Evolutionary conservation across 177 flowering plant genomes (phyloP), one percentile per base, ranked within the genome.

Genomic region (Vitis hybrid): DNA sequence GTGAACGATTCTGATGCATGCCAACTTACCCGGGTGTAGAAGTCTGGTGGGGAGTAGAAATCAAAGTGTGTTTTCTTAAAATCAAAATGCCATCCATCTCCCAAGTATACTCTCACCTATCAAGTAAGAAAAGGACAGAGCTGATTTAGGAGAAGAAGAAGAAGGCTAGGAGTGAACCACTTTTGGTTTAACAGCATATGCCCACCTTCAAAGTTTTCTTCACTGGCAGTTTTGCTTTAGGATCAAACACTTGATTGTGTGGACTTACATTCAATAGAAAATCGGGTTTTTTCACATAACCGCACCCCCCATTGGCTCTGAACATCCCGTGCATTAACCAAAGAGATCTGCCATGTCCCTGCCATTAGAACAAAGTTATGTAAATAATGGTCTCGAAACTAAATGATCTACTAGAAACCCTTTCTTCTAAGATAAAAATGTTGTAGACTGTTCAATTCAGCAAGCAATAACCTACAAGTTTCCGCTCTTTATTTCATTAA

Each of bases 41-140:
- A 60, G 22, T 60, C 63, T 10, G 63, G 63, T 26, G 63, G 63
- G 12, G 63, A 60, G 48, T 20, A 60, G 18, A 20, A 31, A 60
- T 60, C 63, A n/a, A 60, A 60, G 39, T 60, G 63, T n/a, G 63
- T 60, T 20, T 60, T 10, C 10, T 15, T 20, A 20, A 60, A 60
- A 60, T 60, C 63, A 49, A 29, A 60, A 26, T 60, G 49, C 63
- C 63, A 60, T 12, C 63, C 63, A 20, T 60, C 63, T 31, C 63
- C 63, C 63, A 60, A 19, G 63, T 60, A 60, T 12, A 60, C 34
- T 2, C 3, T 60, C 12, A 60, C 63, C 63, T 57, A 0, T 16
- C 7, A n/a, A n/a, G 22, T 60, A 10, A 58, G 19, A 18, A 18
- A 3, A 19, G 26, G 61, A 14, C 10, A n/a, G 61, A 58, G 12